Percentiles rank a stretch among this genome's conserved stretches.
These are phyloP conservation scores for Malus hybrid DNA, from an alignment of 331 rosid genomes.

Conservation along the genomic window DNA sequence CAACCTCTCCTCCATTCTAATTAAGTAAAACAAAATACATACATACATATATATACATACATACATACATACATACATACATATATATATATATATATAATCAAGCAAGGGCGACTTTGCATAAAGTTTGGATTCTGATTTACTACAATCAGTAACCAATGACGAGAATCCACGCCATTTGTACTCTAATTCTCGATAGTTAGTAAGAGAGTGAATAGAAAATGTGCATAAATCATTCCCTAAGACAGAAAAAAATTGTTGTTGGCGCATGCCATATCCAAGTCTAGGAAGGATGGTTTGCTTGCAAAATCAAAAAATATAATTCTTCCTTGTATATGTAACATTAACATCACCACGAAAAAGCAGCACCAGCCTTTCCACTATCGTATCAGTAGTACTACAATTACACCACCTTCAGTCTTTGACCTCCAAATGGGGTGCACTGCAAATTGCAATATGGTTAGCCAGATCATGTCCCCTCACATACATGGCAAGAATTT, in stretches of 20 bases:
- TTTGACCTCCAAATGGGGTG: not conserved
- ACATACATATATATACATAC: no score
- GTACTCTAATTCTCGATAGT: no score
- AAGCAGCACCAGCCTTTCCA: not conserved
- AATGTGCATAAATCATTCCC: no score
- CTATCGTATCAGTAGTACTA: not conserved
- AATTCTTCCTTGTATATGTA: not conserved
- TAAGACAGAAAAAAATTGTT: not conserved
- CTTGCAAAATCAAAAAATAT: not conserved
- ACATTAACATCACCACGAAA: constrained; percentile 1
- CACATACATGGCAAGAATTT: not conserved
- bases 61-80: no score
- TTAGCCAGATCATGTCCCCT: not conserved
- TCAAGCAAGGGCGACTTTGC: no score
- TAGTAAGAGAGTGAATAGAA: no score
- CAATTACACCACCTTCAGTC: not conserved
- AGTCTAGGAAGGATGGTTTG: not conserved
- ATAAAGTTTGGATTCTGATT: no score
- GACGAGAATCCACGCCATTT: no score
- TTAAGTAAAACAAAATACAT: no score
- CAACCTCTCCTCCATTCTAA: no score
- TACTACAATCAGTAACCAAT: no score
- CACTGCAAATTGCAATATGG: not conserved
- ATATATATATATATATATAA: no score
- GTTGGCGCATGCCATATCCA: not conserved